Evolutionary conservation across 352 stramenopile genomes (phyloP).

Genomic region (Globisporangium acanthophoron): DNA sequence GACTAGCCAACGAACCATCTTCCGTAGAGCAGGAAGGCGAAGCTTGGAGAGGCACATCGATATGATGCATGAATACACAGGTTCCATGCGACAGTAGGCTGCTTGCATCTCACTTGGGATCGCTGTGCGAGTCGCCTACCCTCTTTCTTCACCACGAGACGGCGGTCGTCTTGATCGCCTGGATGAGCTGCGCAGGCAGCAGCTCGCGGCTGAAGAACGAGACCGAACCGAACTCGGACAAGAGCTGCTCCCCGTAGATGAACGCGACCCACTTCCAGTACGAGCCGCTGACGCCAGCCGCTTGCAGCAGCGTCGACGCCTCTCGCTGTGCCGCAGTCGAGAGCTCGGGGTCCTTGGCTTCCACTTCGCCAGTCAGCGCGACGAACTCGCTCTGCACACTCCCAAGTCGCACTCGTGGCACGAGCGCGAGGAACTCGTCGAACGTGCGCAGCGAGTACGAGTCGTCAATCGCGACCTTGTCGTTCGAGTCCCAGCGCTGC

Average conservation of each 20-base stretch:
- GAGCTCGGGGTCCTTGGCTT: conserved; percentile 4
- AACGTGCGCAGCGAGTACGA: conserved; percentile 24
- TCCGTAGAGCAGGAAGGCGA: background rate
- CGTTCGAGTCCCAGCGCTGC: conserved; percentile 11
- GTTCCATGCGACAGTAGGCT: too few species aligned
- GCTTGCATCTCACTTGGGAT: too few species aligned
- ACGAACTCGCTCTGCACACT: conserved; percentile 15
- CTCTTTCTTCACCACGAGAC: conserved; percentile 21
- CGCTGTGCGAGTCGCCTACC: too few species aligned
- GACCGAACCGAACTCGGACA: conserved; percentile 37
- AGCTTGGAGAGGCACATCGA: background rate
- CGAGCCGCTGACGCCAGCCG: conserved; percentile 6
- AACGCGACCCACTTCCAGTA: conserved; percentile 38
- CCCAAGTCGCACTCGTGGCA: conserved; percentile 6
- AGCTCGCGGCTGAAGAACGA: conserved; percentile 42
- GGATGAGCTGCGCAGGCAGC: conserved; percentile 38
- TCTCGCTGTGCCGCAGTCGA: conserved; percentile 6
- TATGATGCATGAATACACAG: background rate
- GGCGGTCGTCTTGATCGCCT: conserved; percentile 37
- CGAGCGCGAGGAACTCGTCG: conserved; percentile 21
- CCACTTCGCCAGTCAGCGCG: conserved; percentile 15
- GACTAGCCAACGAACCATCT: conserved; percentile 58
- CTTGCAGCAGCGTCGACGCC: conserved; percentile 6
- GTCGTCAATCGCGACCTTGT: conserved; percentile 18
- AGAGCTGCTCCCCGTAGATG: conserved; percentile 32